phyloP scores from a whole-genome alignment of 169 alveolate genomes.

The Theileria luwenshuni region DNA sequence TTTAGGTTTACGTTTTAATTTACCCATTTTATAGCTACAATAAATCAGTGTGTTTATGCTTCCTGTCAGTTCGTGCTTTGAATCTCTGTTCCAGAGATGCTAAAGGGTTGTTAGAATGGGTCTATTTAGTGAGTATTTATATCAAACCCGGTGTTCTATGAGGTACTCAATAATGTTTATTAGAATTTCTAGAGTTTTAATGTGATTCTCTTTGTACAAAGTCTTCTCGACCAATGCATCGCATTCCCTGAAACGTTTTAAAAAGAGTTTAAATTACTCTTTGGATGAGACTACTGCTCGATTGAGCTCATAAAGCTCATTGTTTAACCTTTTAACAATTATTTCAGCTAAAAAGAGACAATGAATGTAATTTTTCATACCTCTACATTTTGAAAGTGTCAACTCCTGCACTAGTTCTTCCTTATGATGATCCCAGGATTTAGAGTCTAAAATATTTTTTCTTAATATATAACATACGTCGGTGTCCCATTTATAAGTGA shows the following conservation, averaged over 20 bases:
- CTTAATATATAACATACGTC: too few relatives aligned
- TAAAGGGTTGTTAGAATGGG: too few relatives aligned
- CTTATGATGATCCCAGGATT: constrained; percentile 29
- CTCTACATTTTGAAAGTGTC: constrained; percentile 31
- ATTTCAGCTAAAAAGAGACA: neutral
- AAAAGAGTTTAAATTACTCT: neutral
- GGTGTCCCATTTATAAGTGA: too few relatives aligned
- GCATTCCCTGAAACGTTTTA: constrained; percentile 28
- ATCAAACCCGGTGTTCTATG: too few relatives aligned
- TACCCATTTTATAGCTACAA: constrained; percentile 19
- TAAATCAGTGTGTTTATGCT: constrained; percentile 26
- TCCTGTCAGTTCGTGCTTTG: constrained; percentile 12
- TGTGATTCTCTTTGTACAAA: constrained; percentile 38
- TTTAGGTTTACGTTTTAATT: neutral
- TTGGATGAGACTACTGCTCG: too few relatives aligned
- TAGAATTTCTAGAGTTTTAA: constrained; percentile 18
- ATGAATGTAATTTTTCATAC: neutral
- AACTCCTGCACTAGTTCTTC: constrained; percentile 27
- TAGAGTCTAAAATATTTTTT: constrained; percentile 47
- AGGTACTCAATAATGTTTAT: too few relatives aligned
- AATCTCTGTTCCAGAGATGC: constrained; percentile 11
- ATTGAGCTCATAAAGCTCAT: constrained; percentile 20
- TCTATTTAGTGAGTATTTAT: too few relatives aligned
- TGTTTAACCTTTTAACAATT: constrained; percentile 27
- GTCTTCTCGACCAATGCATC: constrained; percentile 18